Evolutionary conservation across 164 flowering plant genomes (phyloP).

Genomic region (Sedum album): DNA sequence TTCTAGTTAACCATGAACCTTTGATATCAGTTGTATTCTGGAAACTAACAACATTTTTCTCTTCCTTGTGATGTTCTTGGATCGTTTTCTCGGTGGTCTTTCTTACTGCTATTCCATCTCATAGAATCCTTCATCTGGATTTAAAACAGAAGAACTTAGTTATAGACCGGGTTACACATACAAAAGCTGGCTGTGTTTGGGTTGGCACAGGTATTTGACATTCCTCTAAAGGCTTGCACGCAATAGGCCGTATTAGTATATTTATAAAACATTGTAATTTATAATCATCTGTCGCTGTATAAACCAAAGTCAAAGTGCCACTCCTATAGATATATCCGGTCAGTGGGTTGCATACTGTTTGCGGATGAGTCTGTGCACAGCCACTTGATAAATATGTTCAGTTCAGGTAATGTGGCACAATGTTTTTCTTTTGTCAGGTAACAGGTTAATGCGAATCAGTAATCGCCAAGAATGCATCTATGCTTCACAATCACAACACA

Average conservation of each 20-base stretch:
- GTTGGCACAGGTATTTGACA: constrained; percentile 84
- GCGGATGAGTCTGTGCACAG: constrained; percentile 97
- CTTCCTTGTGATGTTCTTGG: constrained; percentile 17
- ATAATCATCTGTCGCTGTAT: too few relatives aligned
- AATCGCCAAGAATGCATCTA: constrained; percentile 8
- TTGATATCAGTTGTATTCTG: not conserved
- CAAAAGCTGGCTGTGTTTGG: constrained; percentile 94
- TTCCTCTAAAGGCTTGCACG: constrained; percentile 78
- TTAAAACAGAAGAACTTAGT: constrained; percentile 85
- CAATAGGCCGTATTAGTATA: constrained; percentile 49
- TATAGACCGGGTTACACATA: constrained; percentile 69
- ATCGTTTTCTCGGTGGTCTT: constrained; percentile 82
- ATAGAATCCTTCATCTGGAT: constrained; percentile 86
- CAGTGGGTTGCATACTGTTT: constrained; percentile 92
- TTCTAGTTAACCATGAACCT: not conserved
- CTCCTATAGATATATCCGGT: constrained; percentile 97
- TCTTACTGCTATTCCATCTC: constrained; percentile 89
- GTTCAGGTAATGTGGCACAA: constrained; percentile 46
- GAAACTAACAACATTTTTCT: not conserved
- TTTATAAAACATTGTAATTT: too few relatives aligned
- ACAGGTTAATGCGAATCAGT: too few relatives aligned
- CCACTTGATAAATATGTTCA: constrained; percentile 84
- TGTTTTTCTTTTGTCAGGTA: not conserved
- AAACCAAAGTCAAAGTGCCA: too few relatives aligned
- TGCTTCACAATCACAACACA: not conserved